Conservation (phyloP, 1,284 basidiomycete species). For the Athelia sp. region DNA sequence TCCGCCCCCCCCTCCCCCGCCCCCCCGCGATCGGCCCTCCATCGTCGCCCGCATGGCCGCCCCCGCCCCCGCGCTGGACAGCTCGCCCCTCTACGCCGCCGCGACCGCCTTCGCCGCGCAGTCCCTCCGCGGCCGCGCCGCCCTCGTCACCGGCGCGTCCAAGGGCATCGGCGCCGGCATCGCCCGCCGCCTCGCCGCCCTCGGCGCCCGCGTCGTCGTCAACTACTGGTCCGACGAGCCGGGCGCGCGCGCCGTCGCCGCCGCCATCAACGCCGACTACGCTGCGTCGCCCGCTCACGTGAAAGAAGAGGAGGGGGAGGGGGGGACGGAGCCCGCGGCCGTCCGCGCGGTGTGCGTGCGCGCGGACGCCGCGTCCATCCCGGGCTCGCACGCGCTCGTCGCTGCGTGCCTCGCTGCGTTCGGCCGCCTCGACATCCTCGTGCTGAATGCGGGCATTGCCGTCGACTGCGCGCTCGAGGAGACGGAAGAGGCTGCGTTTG, state of each 20-base stretch:
- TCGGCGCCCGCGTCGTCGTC: conserved; percentile 56
- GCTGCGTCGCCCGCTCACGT: too few relatives aligned
- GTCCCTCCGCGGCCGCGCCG: conserved; percentile 37
- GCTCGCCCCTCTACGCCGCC: too few relatives aligned
- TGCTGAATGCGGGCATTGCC: conserved; percentile 52
- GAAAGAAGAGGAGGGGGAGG: not conserved
- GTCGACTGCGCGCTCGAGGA: too few relatives aligned
- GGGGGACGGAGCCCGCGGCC: not conserved
- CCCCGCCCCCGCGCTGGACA: too few relatives aligned
- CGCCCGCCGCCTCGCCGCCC: conserved; percentile 42
- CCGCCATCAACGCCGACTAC: conserved; percentile 30
- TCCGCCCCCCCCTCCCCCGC: too few relatives aligned
- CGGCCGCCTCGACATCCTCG: conserved; percentile 49
- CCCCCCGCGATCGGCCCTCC: too few relatives aligned
- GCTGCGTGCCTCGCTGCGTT: conserved; percentile 43
- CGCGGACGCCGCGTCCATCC: conserved; percentile 42
- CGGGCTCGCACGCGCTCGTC: conserved; percentile 38
- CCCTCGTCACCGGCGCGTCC: conserved; percentile 56
- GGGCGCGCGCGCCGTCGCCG: conserved; percentile 41
- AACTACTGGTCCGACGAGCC: conserved; percentile 41
- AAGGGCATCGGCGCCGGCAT: conserved; percentile 59
- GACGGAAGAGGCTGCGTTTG: conserved; percentile 46
- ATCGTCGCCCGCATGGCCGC: too few relatives aligned
- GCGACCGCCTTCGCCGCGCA: too few relatives aligned
- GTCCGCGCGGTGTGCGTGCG: conserved; percentile 42